A percentile compares a stretch with the other conserved stretches of the same genome.
Conservation (phyloP, 257 asterid species). For the Solanum commersonii region DNA sequence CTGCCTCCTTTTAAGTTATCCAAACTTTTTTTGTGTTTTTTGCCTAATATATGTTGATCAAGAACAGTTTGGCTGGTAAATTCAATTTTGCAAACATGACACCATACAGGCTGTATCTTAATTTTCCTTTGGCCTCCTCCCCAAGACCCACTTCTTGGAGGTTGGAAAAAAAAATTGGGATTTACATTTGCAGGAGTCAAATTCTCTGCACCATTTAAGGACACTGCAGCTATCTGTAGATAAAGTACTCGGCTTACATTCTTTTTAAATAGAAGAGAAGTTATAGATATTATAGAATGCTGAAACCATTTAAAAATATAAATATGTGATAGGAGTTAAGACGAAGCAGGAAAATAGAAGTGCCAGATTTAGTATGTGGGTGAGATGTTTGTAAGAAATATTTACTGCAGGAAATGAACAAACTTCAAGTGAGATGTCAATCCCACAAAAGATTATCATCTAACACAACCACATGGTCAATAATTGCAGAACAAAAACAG, state of each 20-base stretch:
- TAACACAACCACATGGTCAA: background rate
- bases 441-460: background rate
- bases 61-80: constrained; percentile 53
- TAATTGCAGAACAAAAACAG: background rate
- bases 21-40: constrained; percentile 54
- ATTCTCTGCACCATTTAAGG: background rate
- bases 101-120: constrained; percentile 53
- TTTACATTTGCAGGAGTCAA: background rate
- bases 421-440: background rate
- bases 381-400: background rate
- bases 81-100: constrained; percentile 52
- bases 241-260: background rate
- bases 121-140: constrained; percentile 30
- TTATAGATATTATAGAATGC: background rate
- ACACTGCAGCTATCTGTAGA: constrained; percentile 12
- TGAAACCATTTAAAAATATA: background rate
- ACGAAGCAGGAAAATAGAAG: background rate
- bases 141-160: constrained; percentile 3
- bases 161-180: constrained; percentile 8
- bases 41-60: constrained; percentile 51
- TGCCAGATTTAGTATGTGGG: background rate
- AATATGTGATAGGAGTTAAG: background rate
- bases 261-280: background rate
- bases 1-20: constrained; percentile 23
- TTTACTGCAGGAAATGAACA: background rate